phyloP scores from a whole-genome alignment of 1,139 yeast species.

The Arxiozyma heterogenica region DNA sequence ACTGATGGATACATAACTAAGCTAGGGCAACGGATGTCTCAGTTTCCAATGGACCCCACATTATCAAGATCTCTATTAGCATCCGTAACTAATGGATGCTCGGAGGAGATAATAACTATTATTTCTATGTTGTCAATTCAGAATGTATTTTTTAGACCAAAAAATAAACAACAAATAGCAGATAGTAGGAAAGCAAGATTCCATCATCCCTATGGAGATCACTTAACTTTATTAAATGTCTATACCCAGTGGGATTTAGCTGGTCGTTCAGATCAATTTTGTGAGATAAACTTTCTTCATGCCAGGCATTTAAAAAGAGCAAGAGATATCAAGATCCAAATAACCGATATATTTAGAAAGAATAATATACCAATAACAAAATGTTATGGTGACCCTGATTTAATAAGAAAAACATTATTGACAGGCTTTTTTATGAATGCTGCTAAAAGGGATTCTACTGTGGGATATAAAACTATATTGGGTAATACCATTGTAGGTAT shows the following conservation, averaged over 20 bases:
- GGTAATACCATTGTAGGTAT: slow-evolving; percentile 73
- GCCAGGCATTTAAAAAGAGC: slow-evolving; percentile 73
- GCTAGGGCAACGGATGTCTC: slow-evolving; percentile 77
- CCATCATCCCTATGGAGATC: slow-evolving; percentile 78
- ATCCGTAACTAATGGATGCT: slow-evolving; percentile 65
- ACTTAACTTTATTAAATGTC: slow-evolving; percentile 72
- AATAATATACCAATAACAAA: slow-evolving; percentile 43
- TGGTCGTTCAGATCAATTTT: slow-evolving; percentile 63
- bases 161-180: slow-evolving; percentile 66
- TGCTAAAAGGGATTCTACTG: slow-evolving; percentile 70
- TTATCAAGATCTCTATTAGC: slow-evolving; percentile 72
- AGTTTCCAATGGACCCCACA: slow-evolving; percentile 93
- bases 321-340: slow-evolving; percentile 67
- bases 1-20: slow-evolving; percentile 61
- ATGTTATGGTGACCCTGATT: slow-evolving; percentile 56
- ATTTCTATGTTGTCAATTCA: slow-evolving; percentile 91
- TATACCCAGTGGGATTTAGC: slow-evolving; percentile 68
- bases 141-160: slow-evolving; percentile 75
- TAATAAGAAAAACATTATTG: slow-evolving; percentile 64
- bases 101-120: slow-evolving; percentile 75
- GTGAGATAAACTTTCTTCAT: slow-evolving; percentile 71
- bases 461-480: slow-evolving; percentile 66
- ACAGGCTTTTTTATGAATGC: slow-evolving; percentile 83
- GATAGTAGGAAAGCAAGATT: slow-evolving; percentile 70
- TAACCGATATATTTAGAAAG: slow-evolving; percentile 52